Base-by-base conservation (phyloP, 2,329 filamentous ascomycete species). In the Fusarium sp. region DNA sequence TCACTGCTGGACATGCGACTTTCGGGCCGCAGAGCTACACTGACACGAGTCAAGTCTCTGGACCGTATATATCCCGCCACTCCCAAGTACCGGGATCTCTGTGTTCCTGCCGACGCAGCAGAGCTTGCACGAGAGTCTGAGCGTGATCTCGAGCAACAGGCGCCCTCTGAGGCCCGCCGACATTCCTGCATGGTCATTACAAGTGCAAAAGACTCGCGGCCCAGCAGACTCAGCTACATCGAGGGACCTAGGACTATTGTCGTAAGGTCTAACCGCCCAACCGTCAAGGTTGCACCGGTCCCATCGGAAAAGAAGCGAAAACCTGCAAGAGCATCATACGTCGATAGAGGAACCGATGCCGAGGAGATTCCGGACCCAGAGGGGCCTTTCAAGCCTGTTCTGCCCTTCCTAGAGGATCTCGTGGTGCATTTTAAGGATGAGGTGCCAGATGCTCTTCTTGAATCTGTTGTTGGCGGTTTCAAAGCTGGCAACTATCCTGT, bases 381-480 rank as follows among this genome's bases (percentile, higher is more conserved):
- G 10, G 67, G 77, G 18, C 64, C 78, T 0, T 85, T 85, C 43
- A 81, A 84, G 37, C 82, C 87, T 1, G 84, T 90, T 1, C 82
- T 92, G 25, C 86, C 88, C 0, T 80, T 90, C 48, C 76, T 84
- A 0, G 91, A 92, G 75, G 88, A 92, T 70, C 77, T 91, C 2
- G 84, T 91, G 3, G 83, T 92, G 27, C 84, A 88, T 54, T 86
- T 92, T 65, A 87, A 85, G 16, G 84, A 86, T 10, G 85, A 85
- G 2, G 79, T 81, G 1, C 77, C 79, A 0, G 84, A 88, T 68
- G 68, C 79, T 2, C 76, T 87, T 0, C 79, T 91, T 2, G 85
- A 87, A 25, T 83, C 83, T 1, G 83, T 88, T 18, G 82, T 91
- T 35, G 80, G 82, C 32, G 84, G 85, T 2, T 88, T 90, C 65